These are phyloP conservation scores for Pseudogymnoascus pannorum DNA, from an alignment of 2,329 filamentous ascomycete species.

Conservation along the genomic window DNA sequence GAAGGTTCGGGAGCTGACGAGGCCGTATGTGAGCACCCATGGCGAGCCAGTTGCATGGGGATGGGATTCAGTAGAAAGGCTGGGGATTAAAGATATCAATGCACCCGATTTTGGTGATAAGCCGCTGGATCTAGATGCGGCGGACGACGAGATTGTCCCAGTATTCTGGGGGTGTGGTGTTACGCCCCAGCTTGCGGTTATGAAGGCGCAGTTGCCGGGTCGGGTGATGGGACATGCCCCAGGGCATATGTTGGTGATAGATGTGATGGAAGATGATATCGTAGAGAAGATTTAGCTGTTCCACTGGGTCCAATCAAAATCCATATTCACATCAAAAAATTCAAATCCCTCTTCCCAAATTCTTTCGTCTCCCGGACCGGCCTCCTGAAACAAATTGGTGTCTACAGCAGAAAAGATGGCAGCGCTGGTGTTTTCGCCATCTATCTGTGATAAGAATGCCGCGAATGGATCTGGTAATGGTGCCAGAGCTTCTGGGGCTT, in stretches of 20 bases:
- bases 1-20: constrained; percentile 46
- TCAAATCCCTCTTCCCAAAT: constrained; percentile 36
- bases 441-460: not conserved
- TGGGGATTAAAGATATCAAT: constrained; percentile 49
- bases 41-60: constrained; percentile 60
- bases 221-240: constrained; percentile 54
- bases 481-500: constrained; percentile 12
- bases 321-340: constrained; percentile 35
- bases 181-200: constrained; percentile 57
- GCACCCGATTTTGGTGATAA: constrained; percentile 50
- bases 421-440: constrained; percentile 1
- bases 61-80: constrained; percentile 44
- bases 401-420: constrained; percentile 9
- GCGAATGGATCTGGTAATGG: not conserved
- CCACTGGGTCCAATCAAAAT: constrained; percentile 22
- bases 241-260: constrained; percentile 55
- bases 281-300: constrained; percentile 10
- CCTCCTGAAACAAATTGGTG: constrained; percentile 20
- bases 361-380: constrained; percentile 32
- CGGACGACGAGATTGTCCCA: constrained; percentile 40
- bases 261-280: constrained; percentile 39
- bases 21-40: constrained; percentile 48
- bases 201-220: constrained; percentile 46
- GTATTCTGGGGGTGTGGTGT: constrained; percentile 61
- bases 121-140: constrained; percentile 33